Evolutionary conservation across 495 filamentous ascomycete genomes (phyloP).

Genomic region (Trichocladium antarcticum): DNA sequence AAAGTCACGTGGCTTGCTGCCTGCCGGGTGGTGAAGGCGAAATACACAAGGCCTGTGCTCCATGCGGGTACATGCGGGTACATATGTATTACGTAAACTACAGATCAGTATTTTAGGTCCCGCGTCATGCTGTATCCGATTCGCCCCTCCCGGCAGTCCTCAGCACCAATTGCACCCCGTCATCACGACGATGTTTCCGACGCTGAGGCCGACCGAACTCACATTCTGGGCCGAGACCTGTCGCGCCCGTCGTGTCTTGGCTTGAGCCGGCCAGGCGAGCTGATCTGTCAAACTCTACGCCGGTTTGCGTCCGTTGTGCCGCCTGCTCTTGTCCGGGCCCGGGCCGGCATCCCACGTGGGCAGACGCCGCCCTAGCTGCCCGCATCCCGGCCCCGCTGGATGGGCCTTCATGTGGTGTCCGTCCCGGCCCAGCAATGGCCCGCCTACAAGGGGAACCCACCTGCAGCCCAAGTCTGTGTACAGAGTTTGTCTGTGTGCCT

Average conservation of each 20-base stretch:
- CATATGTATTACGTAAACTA: too few relatives aligned
- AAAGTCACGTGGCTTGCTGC: too few relatives aligned
- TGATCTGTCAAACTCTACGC: background rate
- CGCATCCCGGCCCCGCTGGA: background rate
- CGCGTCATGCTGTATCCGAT: constrained; percentile 7
- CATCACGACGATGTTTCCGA: too few relatives aligned
- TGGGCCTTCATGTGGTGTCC: background rate
- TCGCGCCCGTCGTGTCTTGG: background rate
- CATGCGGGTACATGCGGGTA: too few relatives aligned
- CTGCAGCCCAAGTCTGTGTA: too few relatives aligned
- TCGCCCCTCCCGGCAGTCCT: background rate
- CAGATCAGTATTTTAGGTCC: too few relatives aligned
- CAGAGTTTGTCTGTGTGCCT: too few relatives aligned
- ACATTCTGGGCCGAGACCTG: too few relatives aligned
- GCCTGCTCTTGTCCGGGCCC: background rate
- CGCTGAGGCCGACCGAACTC: too few relatives aligned
- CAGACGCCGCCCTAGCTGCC: background rate
- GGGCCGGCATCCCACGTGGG: constrained; percentile 7
- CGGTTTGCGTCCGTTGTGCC: background rate
- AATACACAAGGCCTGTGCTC: too few relatives aligned
- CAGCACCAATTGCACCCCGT: background rate
- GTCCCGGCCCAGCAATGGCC: background rate
- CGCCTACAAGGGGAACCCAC: too few relatives aligned
- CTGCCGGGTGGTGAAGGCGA: too few relatives aligned
- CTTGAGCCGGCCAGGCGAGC: background rate